phyloP scores from a whole-genome alignment of 1,284 basidiomycete species.

The Melampsora larici-populina region DNA sequence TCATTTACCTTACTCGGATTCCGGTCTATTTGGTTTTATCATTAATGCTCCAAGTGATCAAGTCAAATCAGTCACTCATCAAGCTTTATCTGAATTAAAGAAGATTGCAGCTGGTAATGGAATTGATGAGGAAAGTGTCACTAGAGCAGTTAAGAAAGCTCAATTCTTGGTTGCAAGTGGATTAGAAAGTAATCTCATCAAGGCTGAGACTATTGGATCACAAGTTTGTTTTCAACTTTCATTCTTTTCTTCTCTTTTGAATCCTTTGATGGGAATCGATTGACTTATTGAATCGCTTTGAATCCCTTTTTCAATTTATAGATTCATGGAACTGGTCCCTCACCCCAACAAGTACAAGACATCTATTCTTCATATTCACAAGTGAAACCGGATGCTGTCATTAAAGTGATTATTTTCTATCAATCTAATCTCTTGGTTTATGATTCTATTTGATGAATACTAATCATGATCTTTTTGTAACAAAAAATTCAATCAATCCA shows the following conservation, averaged over 20 bases:
- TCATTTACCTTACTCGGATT: constrained; percentile 82
- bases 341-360: constrained; percentile 56
- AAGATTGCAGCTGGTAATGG: constrained; percentile 55
- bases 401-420: constrained; percentile 47
- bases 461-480: no score
- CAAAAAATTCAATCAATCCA: constrained; percentile 26
- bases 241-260: neutral
- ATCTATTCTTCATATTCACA: constrained; percentile 50
- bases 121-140: constrained; percentile 59
- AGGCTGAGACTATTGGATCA: constrained; percentile 63
- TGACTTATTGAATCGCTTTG: constrained; percentile 57
- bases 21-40: constrained; percentile 74
- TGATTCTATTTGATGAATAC: no score
- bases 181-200: constrained; percentile 68
- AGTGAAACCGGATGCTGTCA: constrained; percentile 51
- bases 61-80: constrained; percentile 66
- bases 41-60: constrained; percentile 60
- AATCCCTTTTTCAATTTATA: constrained; percentile 61
- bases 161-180: constrained; percentile 73
- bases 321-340: constrained; percentile 65
- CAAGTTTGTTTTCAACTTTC: constrained; percentile 59
- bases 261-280: constrained; percentile 60
- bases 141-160: constrained; percentile 77
- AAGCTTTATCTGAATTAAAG: constrained; percentile 68
- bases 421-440: neutral